Evolutionary conservation across 2,329 filamentous ascomycete species (phyloP).

Genomic region (Chaetomium sp.): DNA sequence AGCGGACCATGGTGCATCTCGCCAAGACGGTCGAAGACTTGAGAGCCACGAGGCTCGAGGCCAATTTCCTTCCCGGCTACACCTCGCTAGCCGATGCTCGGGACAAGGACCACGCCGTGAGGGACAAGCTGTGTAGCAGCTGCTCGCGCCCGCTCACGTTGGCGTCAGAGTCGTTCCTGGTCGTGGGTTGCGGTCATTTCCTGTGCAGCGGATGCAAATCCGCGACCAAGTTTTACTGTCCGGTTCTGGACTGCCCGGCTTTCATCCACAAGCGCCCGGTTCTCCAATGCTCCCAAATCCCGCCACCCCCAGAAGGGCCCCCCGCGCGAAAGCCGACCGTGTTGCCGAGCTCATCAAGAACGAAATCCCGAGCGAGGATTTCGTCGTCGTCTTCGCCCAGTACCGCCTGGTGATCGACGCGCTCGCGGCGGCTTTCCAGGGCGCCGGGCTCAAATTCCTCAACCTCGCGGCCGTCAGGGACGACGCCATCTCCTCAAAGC

Average conservation of each 20-base stretch:
- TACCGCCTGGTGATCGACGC: slow-evolving; percentile 38
- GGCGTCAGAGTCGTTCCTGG: slow-evolving; percentile 25
- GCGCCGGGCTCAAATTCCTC: background rate
- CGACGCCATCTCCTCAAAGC: slow-evolving; percentile 4
- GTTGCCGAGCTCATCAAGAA: slow-evolving; percentile 35
- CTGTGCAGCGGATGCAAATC: slow-evolving; percentile 33
- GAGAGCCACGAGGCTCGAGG: slow-evolving; percentile 15
- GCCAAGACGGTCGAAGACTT: slow-evolving; percentile 24
- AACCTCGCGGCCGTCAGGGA: slow-evolving; percentile 17
- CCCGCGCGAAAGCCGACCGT: slow-evolving; percentile 30
- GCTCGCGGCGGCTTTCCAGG: slow-evolving; percentile 29
- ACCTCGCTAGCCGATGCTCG: background rate
- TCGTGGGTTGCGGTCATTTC: slow-evolving; percentile 37
- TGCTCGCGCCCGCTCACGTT: slow-evolving; percentile 13
- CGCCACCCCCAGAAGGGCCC: background rate
- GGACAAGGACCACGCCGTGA: background rate
- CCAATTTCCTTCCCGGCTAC: slow-evolving; percentile 18
- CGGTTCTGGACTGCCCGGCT: slow-evolving; percentile 21
- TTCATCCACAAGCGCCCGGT: slow-evolving; percentile 30
- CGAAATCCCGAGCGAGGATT: slow-evolving; percentile 32
- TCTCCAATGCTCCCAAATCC: slow-evolving; percentile 25
- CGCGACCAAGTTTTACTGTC: slow-evolving; percentile 14
- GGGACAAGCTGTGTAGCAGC: slow-evolving; percentile 1
- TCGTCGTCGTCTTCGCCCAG: slow-evolving; percentile 45
- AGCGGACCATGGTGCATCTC: slow-evolving; percentile 26